A percentile compares a stretch with the other conserved stretches of the same genome.
phyloP scores from a whole-genome alignment of 148 eudicot genomes.

The Chenopodium album region DNA sequence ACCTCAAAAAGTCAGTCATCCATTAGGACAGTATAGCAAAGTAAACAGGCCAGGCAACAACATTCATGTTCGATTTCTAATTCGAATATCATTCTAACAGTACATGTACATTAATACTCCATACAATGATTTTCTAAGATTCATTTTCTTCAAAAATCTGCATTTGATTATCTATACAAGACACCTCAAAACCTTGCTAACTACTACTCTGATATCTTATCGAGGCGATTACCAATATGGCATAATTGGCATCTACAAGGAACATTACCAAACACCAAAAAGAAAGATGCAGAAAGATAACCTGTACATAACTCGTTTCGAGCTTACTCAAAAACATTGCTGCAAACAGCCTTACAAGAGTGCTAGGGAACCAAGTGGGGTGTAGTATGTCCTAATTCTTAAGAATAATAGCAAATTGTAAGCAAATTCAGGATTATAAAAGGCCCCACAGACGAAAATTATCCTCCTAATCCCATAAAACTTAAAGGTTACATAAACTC shows the following conservation, averaged over 20 bases:
- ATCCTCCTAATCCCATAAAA: neutral
- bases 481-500: neutral
- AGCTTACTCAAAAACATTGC: no score
- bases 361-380: no score
- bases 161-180: neutral
- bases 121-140: neutral
- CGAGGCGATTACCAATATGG: neutral
- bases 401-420: neutral
- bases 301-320: neutral
- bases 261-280: no score
- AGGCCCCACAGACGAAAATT: neutral
- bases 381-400: neutral
- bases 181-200: neutral
- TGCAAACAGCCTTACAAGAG: no score
- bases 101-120: neutral
- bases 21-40: slow-evolving; percentile 1
- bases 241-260: neutral
- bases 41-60: neutral
- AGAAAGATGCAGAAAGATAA: no score
- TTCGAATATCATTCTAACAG: neutral
- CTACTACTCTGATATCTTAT: neutral
- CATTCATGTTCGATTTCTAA: neutral
- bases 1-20: slow-evolving; percentile 12
- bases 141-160: neutral
- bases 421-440: neutral